Evolutionary conservation across 1,284 basidiomycete species (phyloP).

Genomic region (Leccinum pseudoinsigne): DNA sequence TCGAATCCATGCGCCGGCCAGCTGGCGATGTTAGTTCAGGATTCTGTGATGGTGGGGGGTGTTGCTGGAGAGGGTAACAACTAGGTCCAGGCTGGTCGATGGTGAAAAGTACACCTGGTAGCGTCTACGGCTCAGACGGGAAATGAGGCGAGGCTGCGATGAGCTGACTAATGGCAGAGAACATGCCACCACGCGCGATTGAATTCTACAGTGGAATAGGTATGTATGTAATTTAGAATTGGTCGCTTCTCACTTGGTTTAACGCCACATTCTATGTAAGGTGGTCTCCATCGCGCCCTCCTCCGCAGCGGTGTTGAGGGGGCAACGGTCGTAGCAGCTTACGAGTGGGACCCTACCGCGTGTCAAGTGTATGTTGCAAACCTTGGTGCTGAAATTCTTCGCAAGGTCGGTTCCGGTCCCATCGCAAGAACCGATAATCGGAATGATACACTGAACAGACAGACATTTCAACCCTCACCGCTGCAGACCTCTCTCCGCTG

Average conservation of each 20-base stretch:
- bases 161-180: conserved; percentile 23
- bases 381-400: conserved; percentile 44
- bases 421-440: background rate
- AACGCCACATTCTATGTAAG: conserved; percentile 36
- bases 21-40: background rate
- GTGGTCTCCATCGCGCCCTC: conserved; percentile 72
- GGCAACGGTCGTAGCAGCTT: conserved; percentile 53
- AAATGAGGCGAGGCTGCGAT: conserved; percentile 22
- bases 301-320: conserved; percentile 44
- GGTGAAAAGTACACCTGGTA: conserved; percentile 5
- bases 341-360: conserved; percentile 77
- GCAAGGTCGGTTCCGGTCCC: conserved; percentile 43
- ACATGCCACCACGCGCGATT: conserved; percentile 40
- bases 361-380: conserved; percentile 66
- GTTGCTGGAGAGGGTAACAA: too few relatives aligned
- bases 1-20: conserved; percentile 8
- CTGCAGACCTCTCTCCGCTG: conserved; percentile 43
- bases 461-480: conserved; percentile 61
- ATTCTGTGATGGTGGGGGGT: conserved; percentile 1
- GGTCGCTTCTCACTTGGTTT: conserved; percentile 13
- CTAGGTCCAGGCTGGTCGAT: background rate
- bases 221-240: conserved; percentile 30
- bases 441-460: conserved; percentile 37
- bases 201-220: conserved; percentile 80
- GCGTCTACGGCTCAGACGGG: conserved; percentile 2